Percentiles rank a stretch among this genome's conserved stretches.
These are phyloP conservation scores for Casaregolazyma suthepensis DNA, from an alignment of 1,139 yeast genomes.

Conservation along the genomic window DNA sequence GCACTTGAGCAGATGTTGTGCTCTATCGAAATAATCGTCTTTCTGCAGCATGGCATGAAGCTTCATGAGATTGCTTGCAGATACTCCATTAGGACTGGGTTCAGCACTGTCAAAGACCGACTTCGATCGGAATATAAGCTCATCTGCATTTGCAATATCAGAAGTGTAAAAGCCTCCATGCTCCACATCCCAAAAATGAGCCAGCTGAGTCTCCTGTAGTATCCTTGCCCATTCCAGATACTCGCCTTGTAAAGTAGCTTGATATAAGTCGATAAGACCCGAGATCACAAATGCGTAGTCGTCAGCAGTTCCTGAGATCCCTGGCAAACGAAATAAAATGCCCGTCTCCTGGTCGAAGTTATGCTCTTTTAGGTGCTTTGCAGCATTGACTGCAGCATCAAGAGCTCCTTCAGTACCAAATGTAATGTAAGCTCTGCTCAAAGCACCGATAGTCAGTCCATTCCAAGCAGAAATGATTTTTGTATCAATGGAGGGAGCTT, in stretches of 20 bases:
- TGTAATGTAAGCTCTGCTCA: constrained; percentile 29
- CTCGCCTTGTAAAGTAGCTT: constrained; percentile 27
- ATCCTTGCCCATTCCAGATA: constrained; percentile 30
- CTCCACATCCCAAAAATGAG: constrained; percentile 31
- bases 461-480: constrained; percentile 35
- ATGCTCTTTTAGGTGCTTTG: constrained; percentile 22
- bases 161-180: constrained; percentile 33
- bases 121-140: constrained; percentile 33
- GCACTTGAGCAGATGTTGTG: constrained; percentile 24
- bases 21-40: constrained; percentile 21
- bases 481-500: constrained; percentile 29
- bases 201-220: constrained; percentile 31
- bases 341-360: constrained; percentile 21
- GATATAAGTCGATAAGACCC: constrained; percentile 35
- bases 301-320: constrained; percentile 29
- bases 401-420: constrained; percentile 21
- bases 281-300: constrained; percentile 34
- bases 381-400: constrained; percentile 27
- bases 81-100: constrained; percentile 35
- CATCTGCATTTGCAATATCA: constrained; percentile 10
- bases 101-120: constrained; percentile 34
- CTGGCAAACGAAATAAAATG: constrained; percentile 20
- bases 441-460: constrained; percentile 34
- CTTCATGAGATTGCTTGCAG: constrained; percentile 30
- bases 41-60: constrained; percentile 26